Percentiles rank a stretch among this genome's conserved stretches.
Evolutionary conservation across 2,329 filamentous ascomycete genomes (phyloP).

Genomic region (Apiospora aurea): DNA sequence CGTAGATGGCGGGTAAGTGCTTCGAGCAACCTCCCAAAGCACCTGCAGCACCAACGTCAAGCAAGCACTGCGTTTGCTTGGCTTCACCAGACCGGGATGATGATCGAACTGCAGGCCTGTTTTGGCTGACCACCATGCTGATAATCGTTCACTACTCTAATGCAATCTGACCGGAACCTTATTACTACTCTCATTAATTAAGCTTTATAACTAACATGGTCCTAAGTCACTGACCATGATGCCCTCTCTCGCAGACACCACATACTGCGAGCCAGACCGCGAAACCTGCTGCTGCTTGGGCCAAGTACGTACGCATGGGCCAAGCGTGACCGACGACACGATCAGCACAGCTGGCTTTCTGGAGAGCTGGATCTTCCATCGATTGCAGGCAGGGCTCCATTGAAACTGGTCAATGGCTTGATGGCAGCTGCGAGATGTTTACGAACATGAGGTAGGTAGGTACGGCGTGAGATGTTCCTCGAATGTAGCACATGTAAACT

Average conservation of each 20-base stretch:
- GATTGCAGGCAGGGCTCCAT: background rate
- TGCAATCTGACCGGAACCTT: background rate
- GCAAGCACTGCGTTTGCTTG: background rate
- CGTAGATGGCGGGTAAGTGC: background rate
- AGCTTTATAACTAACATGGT: background rate
- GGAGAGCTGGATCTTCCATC: background rate
- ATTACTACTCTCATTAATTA: background rate
- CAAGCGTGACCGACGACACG: background rate
- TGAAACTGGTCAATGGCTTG: too few relatives aligned
- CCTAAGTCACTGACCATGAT: background rate
- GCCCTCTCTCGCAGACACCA: background rate
- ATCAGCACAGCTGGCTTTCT: background rate
- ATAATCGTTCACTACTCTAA: conserved; percentile 20
- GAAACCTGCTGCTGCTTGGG: background rate
- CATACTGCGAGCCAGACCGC: background rate
- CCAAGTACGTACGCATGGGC: background rate
- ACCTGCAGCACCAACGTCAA: background rate
- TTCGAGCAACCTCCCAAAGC: background rate
- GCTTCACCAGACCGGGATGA: conserved; percentile 1
- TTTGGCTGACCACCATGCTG: conserved; percentile 18
- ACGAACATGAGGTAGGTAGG: too few relatives aligned
- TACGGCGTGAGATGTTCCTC: background rate
- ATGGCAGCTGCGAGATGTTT: too few relatives aligned
- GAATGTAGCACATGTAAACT: too few relatives aligned
- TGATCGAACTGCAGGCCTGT: conserved; percentile 7